A percentile compares a stretch with the other conserved stretches of the same genome.
phyloP scores from a whole-genome alignment of 2,329 filamentous ascomycete species.

The Parastagonospora nodorum region DNA sequence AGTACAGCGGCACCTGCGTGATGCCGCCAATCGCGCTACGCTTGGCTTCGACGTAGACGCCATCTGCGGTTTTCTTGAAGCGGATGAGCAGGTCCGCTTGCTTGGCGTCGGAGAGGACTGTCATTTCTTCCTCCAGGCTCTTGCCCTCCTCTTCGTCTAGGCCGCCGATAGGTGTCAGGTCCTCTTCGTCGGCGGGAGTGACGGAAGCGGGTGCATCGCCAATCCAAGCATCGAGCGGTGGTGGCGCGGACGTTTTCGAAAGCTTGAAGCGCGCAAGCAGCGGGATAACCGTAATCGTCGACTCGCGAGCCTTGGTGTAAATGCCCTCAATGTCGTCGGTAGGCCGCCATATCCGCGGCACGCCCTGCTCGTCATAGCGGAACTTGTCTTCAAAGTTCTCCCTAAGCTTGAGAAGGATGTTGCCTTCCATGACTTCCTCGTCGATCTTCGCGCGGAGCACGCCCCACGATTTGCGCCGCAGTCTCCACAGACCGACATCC shows the following conservation, averaged over 20 bases:
- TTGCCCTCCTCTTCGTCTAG: constrained; percentile 94
- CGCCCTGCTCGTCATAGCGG: constrained; percentile 92
- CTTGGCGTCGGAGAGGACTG: constrained; percentile 87
- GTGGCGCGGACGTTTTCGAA: constrained; percentile 72
- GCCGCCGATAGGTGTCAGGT: constrained; percentile 84
- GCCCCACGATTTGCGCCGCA: constrained; percentile 93
- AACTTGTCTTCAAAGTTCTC: constrained; percentile 99
- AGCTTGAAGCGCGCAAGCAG: constrained; percentile 85
- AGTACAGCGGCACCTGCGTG: constrained; percentile 91
- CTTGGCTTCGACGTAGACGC: constrained; percentile 97
- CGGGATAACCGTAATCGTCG: constrained; percentile 87
- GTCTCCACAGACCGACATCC: constrained; percentile 86
- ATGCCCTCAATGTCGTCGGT: constrained; percentile 96
- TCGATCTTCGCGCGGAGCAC: constrained; percentile 89
- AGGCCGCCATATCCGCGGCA: constrained; percentile 94
- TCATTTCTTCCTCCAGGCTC: constrained; percentile 95
- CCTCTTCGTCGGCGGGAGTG: constrained; percentile 85
- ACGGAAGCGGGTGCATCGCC: constrained; percentile 75
- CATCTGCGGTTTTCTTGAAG: constrained; percentile 98
- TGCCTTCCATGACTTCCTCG: constrained; percentile 97
- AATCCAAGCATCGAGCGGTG: constrained; percentile 84
- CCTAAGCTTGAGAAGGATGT: constrained; percentile 89
- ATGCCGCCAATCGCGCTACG: constrained; percentile 94
- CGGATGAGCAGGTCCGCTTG: constrained; percentile 88
- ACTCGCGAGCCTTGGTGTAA: constrained; percentile 90